phyloP scores from a whole-genome alignment of 495 filamentous ascomycete genomes.

The Pseudomonodictys pantanalensis region DNA sequence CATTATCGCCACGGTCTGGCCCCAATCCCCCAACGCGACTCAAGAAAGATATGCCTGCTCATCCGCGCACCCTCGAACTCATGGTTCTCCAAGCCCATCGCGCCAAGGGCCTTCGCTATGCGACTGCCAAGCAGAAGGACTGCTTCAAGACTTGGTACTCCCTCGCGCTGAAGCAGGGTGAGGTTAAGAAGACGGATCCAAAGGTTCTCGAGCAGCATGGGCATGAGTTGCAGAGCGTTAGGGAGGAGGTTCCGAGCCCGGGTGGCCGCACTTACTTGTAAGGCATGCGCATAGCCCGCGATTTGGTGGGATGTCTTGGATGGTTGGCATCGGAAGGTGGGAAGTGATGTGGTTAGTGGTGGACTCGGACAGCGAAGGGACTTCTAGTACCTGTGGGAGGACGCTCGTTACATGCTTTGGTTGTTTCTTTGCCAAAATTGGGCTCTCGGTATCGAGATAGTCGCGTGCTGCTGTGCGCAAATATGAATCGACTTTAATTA shows the following conservation, averaged over 20 bases:
- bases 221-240: conserved; percentile 8
- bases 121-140: conserved; percentile 15
- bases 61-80: conserved; percentile 18
- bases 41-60: conserved; percentile 12
- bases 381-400: too few relatives aligned
- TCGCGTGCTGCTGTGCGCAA: too few relatives aligned
- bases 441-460: too few relatives aligned
- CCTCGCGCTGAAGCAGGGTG: conserved; percentile 17
- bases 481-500: too few relatives aligned
- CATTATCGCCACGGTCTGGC: not conserved
- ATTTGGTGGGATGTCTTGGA: too few relatives aligned
- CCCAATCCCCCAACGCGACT: not conserved
- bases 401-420: too few relatives aligned
- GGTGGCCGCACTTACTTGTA: conserved; percentile 28
- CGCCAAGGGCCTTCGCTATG: conserved; percentile 25
- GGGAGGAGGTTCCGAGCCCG: conserved; percentile 10
- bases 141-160: conserved; percentile 31
- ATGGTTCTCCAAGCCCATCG: conserved; percentile 26
- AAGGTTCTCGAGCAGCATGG: conserved; percentile 9
- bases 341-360: too few relatives aligned
- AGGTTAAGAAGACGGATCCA: conserved; percentile 7
- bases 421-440: too few relatives aligned
- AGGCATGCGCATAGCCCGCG: conserved; percentile 1
- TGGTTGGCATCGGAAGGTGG: too few relatives aligned
- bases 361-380: too few relatives aligned